These are phyloP conservation scores for Lenwebbia sp. DNA, from an alignment of 345 rosid genomes.

Conservation along the genomic window DNA sequence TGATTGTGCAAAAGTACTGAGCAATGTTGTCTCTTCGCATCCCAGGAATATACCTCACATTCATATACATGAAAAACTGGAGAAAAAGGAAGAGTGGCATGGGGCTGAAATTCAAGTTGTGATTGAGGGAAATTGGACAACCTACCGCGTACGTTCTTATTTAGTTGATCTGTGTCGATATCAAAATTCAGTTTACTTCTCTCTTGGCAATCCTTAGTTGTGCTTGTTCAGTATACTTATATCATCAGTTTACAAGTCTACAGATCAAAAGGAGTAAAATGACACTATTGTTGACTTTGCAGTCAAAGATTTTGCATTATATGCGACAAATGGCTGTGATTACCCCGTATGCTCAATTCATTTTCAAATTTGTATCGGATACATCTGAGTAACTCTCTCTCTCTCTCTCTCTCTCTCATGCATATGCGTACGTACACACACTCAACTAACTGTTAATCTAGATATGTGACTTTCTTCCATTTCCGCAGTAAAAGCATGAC, in stretches of 20 bases:
- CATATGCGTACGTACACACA: background rate
- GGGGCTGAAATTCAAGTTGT: constrained; percentile 95
- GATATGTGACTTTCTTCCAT: background rate
- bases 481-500: constrained; percentile 69
- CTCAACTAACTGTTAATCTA: background rate
- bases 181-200: background rate
- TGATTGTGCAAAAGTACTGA: background rate
- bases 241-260: background rate
- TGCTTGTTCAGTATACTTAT: background rate
- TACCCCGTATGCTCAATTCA: constrained; percentile 90
- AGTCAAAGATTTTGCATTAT: constrained; percentile 96
- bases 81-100: constrained; percentile 63
- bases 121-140: constrained; percentile 98
- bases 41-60: constrained; percentile 89
- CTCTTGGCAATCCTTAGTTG: background rate
- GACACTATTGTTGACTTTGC: constrained; percentile 15
- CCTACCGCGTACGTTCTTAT: constrained; percentile 63
- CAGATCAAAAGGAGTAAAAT: background rate
- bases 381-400: constrained; percentile 54
- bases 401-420: constrained; percentile 10
- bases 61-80: constrained; percentile 77
- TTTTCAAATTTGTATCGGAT: constrained; percentile 73
- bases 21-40: background rate
- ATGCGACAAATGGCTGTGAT: constrained; percentile 99
- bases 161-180: background rate